A percentile compares a stretch with the other conserved stretches of the same genome.
Evolutionary conservation across 345 rosid species (phyloP).

Genomic region (Balakata baccata): DNA sequence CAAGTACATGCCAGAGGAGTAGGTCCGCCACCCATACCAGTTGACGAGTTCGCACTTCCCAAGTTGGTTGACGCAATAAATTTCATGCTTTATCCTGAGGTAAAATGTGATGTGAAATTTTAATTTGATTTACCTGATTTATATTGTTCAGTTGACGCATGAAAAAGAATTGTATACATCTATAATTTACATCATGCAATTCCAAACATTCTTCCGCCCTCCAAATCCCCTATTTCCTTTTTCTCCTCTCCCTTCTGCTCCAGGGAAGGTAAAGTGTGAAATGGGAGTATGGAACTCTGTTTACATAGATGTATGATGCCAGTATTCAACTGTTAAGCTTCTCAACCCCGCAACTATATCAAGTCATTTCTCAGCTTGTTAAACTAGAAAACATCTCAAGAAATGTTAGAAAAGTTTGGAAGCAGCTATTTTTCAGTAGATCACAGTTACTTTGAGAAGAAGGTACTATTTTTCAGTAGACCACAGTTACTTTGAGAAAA

Average conservation of each 20-base stretch:
- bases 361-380: not conserved
- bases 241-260: not conserved
- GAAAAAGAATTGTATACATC: not conserved
- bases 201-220: not conserved
- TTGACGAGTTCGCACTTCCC: slow-evolving; percentile 78
- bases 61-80: slow-evolving; percentile 76
- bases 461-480: not conserved
- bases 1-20: slow-evolving; percentile 83
- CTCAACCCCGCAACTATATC: not conserved
- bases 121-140: not conserved
- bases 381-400: not conserved
- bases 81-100: slow-evolving; percentile 63
- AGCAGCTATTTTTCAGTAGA: not conserved
- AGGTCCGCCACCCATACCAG: slow-evolving; percentile 88
- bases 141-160: not conserved
- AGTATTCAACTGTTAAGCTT: not conserved
- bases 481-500: not conserved
- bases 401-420: not conserved
- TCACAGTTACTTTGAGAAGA: not conserved
- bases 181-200: not conserved
- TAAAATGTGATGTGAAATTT: slow-evolving; percentile 20
- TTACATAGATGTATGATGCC: not conserved
- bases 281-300: not conserved
- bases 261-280: not conserved
- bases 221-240: not conserved